These are phyloP conservation scores for Takashimella tepidaria DNA, from an alignment of 1,284 basidiomycete genomes.

Conservation along the genomic window DNA sequence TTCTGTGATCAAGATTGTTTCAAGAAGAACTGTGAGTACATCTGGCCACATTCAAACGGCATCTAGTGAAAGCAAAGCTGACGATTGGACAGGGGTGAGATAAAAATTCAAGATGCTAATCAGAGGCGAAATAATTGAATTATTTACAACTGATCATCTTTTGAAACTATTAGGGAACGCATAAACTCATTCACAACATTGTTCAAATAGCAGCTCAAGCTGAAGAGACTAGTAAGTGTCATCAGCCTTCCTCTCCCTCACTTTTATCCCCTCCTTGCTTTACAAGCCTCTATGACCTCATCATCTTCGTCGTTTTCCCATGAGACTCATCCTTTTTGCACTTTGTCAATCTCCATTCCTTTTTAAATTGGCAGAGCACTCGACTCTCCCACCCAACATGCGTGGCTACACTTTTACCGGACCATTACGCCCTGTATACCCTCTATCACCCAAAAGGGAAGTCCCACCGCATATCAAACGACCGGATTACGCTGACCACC, in stretches of 20 bases:
- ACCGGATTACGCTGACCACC: conserved; percentile 49
- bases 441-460: conserved; percentile 37
- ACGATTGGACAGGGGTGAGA: conserved; percentile 24
- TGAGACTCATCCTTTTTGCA: too few species aligned
- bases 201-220: conserved; percentile 38
- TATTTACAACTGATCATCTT: neutral
- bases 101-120: neutral
- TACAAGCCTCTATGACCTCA: neutral
- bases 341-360: too few species aligned
- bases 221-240: conserved; percentile 33
- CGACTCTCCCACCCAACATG: conserved; percentile 42
- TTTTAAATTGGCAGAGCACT: too few species aligned
- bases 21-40: conserved; percentile 47
- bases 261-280: neutral
- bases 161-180: conserved; percentile 27
- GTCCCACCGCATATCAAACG: conserved; percentile 43
- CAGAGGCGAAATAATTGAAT: neutral
- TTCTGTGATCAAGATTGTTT: conserved; percentile 50
- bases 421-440: conserved; percentile 46
- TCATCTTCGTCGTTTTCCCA: too few species aligned
- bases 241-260: neutral
- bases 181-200: conserved; percentile 47
- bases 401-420: conserved; percentile 45
- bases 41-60: neutral
- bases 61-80: neutral